A percentile compares a stretch with the other conserved stretches of the same genome.
phyloP scores from a whole-genome alignment of 2,329 filamentous ascomycete species.

The Cladosporium sp. region DNA sequence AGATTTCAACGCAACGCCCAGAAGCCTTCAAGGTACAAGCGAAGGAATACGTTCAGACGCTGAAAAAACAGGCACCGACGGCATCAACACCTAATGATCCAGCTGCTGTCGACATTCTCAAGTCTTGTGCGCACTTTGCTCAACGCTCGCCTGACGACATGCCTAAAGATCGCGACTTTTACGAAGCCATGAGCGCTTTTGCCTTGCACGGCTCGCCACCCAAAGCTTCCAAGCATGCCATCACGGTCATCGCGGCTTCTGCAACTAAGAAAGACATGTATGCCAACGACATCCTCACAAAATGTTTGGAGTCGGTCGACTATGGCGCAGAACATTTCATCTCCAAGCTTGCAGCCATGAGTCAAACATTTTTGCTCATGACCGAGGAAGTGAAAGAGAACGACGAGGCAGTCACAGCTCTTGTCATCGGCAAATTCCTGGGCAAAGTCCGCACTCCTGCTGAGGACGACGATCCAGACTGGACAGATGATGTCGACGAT shows the following conservation, averaged over 20 bases:
- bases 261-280: constrained; percentile 79
- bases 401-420: constrained; percentile 74
- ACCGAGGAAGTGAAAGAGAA: constrained; percentile 71
- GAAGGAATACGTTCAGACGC: constrained; percentile 82
- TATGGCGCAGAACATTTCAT: constrained; percentile 75
- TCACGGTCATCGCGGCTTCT: constrained; percentile 82
- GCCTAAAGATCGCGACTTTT: constrained; percentile 76
- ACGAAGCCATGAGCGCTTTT: constrained; percentile 78
- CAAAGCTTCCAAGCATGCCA: constrained; percentile 86
- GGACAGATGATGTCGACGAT: constrained; percentile 66
- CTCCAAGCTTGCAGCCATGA: constrained; percentile 67
- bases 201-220: constrained; percentile 79
- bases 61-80: constrained; percentile 77
- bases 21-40: constrained; percentile 92
- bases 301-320: constrained; percentile 70
- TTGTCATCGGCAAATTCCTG: constrained; percentile 74
- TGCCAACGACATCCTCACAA: constrained; percentile 77
- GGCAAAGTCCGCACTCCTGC: constrained; percentile 61
- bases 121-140: constrained; percentile 90
- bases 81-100: constrained; percentile 67
- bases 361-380: constrained; percentile 74
- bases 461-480: constrained; percentile 46
- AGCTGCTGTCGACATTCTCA: constrained; percentile 82
- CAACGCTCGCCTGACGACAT: constrained; percentile 83
- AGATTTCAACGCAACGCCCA: constrained; percentile 86